These are phyloP conservation scores for Colletotrichum simmondsii DNA, from an alignment of 2,329 filamentous ascomycete species.

Conservation along the genomic window DNA sequence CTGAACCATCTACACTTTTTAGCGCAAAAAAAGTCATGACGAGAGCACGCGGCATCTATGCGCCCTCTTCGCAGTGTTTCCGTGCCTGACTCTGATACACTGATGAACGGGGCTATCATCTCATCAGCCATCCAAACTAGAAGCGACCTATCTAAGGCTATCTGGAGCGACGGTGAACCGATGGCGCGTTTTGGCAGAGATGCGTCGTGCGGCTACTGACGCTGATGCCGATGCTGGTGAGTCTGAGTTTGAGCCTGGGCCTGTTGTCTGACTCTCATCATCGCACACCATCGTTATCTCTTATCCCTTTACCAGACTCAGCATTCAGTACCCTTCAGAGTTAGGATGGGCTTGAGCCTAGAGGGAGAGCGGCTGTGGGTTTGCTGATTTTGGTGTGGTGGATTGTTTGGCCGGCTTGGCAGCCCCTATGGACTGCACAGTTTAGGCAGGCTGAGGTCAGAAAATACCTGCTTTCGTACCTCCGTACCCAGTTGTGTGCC, in stretches of 20 bases:
- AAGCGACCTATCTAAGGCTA: background rate
- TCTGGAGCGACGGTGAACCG: background rate
- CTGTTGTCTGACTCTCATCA: background rate
- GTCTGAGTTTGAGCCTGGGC: background rate
- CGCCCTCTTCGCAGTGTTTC: background rate
- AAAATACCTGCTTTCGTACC: constrained; percentile 12
- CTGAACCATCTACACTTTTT: background rate
- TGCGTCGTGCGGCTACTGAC: constrained; percentile 2
- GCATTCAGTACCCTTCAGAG: background rate
- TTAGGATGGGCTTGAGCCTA: constrained; percentile 3
- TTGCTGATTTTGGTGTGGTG: constrained; percentile 11
- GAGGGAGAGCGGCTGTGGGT: background rate
- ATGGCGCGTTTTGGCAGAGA: background rate
- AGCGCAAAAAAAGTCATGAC: constrained; percentile 4
- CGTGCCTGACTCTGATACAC: background rate
- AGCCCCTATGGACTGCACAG: background rate
- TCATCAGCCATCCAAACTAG: background rate
- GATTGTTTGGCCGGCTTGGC: constrained; percentile 15
- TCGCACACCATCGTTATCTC: background rate
- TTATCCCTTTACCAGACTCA: background rate
- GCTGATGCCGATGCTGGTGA: constrained; percentile 4
- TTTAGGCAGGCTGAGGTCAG: background rate
- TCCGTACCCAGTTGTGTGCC: no score
- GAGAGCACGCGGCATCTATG: constrained; percentile 1
- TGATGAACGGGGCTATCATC: background rate